Conservation (phyloP, 1,284 basidiomycete genomes). For the Phellinidium pouzarii region DNA sequence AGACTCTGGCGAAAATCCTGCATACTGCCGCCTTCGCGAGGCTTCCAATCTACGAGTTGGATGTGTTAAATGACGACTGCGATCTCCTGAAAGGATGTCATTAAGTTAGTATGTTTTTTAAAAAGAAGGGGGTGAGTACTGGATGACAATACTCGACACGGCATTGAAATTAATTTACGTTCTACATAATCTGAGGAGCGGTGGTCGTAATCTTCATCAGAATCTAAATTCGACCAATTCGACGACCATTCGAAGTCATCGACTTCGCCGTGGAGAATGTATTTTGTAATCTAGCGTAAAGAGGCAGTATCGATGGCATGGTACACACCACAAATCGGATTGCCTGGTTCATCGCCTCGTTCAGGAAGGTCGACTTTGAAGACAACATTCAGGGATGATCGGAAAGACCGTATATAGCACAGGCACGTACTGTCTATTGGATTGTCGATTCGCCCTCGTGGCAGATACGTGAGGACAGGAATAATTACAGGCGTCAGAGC, state of each 20-base stretch:
- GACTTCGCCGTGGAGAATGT: background rate
- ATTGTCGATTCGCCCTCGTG: background rate
- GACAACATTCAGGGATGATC: background rate
- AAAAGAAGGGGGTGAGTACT: too few relatives aligned
- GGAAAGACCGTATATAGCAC: background rate
- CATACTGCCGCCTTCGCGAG: too few relatives aligned
- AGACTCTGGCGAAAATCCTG: too few relatives aligned
- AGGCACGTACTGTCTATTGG: background rate
- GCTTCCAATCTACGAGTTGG: too few relatives aligned
- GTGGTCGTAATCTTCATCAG: too few relatives aligned
- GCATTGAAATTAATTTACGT: too few relatives aligned
- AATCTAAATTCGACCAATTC: background rate
- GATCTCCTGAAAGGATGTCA: too few relatives aligned
- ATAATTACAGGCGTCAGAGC: background rate
- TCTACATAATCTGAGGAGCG: too few relatives aligned
- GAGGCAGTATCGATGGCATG: background rate
- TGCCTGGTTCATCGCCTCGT: background rate
- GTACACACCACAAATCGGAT: background rate
- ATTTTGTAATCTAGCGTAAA: background rate
- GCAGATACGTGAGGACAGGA: background rate
- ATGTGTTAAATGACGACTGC: too few relatives aligned
- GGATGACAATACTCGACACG: too few relatives aligned
- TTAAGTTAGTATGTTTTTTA: too few relatives aligned
- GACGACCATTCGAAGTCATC: background rate
- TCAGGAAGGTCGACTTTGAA: background rate